Base-by-base conservation (phyloP, 495 filamentous ascomycete species). In the Neurospora terricola region DNA sequence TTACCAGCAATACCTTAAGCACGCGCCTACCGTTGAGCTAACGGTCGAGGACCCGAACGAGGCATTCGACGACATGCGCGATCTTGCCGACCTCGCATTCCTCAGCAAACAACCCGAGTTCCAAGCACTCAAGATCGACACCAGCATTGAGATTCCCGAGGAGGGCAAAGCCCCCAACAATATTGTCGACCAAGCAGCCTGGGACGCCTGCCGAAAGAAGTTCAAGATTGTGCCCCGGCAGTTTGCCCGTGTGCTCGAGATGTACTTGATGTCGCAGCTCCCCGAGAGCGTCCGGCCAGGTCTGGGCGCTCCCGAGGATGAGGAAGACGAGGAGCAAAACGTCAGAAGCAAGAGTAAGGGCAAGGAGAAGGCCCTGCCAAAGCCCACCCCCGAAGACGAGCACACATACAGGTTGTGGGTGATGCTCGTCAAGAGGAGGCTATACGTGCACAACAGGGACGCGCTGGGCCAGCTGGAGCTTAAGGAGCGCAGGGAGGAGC, bases 1-100 rank as follows among this genome's bases (percentile, higher is more conserved):
- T 76, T 91, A 92, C 75, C 79, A 84, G 1, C 81, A 87, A 73
- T 92, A 91, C 78, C 84, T 90, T 72, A 80, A 85, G 34, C 86
- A 91, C 69, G 76, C 87, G 1, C 87, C 88, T 27, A 89, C 92
- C 37, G 83, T 87, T 69, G 96, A 99, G 80, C 86, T 99, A 75
- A 96, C 95, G 0, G 92, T 99, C 23, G 96, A 99, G 82, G 94
- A 98, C 76, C 96, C 96, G 0, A 98, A 94, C 77, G 94, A 98
- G 79, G 90, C 90, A 16, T 99, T 99, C 76, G 94, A 97, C 80
- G 90, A 94, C 72, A 85, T 99, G 62, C 90, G 96, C 54, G 94
- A 98, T 81, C 86, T 91, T 42, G 90, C 90, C 73, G 96, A 99
- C 79, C 86, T 94, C 48, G 84, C 87, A 30, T 90, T 90, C 70